phyloP scores from a whole-genome alignment of 345 rosid genomes.

The Eucalyptus brandiana region DNA sequence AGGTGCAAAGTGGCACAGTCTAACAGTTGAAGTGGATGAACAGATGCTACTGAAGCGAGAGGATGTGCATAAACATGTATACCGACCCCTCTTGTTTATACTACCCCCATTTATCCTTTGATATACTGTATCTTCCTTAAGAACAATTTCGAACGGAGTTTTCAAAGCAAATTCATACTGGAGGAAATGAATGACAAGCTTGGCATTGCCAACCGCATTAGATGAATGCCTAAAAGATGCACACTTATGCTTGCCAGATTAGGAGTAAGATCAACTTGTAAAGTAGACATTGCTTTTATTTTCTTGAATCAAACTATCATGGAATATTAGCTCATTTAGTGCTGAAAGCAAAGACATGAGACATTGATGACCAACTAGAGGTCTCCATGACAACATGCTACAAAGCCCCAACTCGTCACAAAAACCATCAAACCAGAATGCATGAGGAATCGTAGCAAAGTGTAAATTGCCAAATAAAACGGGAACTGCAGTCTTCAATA shows the following conservation, averaged over 20 bases:
- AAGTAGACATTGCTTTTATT: neutral
- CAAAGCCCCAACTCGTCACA: neutral
- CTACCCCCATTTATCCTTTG: neutral
- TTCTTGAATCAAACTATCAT: neutral
- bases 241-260: neutral
- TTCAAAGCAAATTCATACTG: neutral
- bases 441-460: neutral
- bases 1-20: neutral
- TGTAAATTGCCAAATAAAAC: neutral
- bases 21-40: neutral
- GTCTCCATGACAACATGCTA: neutral
- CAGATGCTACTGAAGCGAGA: neutral
- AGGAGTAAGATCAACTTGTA: neutral
- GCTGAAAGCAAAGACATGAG: neutral
- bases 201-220: neutral
- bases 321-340: neutral
- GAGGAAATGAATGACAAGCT: neutral
- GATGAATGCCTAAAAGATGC: neutral
- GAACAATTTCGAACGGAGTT: neutral
- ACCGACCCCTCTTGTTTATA: neutral
- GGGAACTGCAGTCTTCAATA: neutral
- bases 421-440: neutral
- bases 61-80: neutral
- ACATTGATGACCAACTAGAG: neutral
- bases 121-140: neutral